phyloP scores from a whole-genome alignment of 495 filamentous ascomycete species.

The Penicillium riverlandense region DNA sequence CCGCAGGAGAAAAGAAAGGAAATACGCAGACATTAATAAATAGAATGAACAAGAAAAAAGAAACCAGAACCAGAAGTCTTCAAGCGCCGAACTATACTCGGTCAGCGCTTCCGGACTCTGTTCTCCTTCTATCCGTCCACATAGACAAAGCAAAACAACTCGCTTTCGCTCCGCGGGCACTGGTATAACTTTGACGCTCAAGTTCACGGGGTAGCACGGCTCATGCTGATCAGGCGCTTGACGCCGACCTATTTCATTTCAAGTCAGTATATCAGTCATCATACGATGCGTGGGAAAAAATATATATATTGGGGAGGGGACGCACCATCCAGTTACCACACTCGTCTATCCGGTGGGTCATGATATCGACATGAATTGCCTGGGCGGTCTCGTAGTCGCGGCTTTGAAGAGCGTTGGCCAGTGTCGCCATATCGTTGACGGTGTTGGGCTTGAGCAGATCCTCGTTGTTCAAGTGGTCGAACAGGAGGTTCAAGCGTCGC shows the following conservation, averaged over 20 bases:
- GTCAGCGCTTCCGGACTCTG: too few relatives aligned
- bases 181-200: too few relatives aligned
- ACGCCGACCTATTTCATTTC: slow-evolving; percentile 64
- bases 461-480: slow-evolving; percentile 94
- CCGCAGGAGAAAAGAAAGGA: slow-evolving; percentile 1
- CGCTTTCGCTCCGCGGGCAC: too few relatives aligned
- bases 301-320: slow-evolving; percentile 13
- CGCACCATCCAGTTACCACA: slow-evolving; percentile 95
- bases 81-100: slow-evolving; percentile 2
- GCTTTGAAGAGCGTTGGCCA: slow-evolving; percentile 58
- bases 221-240: slow-evolving; percentile 89
- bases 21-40: slow-evolving; percentile 20
- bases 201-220: slow-evolving; percentile 58
- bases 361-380: slow-evolving; percentile 70
- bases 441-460: slow-evolving; percentile 82
- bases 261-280: slow-evolving; percentile 4
- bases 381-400: slow-evolving; percentile 73
- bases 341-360: slow-evolving; percentile 75
- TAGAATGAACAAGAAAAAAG: slow-evolving; percentile 18
- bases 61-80: neutral
- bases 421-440: slow-evolving; percentile 57
- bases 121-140: slow-evolving; percentile 1
- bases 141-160: neutral
- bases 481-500: slow-evolving; percentile 82
- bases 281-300: neutral